Base-by-base conservation (phyloP, 2,329 filamentous ascomycete species). In the Gliomastix tumulicola region DNA sequence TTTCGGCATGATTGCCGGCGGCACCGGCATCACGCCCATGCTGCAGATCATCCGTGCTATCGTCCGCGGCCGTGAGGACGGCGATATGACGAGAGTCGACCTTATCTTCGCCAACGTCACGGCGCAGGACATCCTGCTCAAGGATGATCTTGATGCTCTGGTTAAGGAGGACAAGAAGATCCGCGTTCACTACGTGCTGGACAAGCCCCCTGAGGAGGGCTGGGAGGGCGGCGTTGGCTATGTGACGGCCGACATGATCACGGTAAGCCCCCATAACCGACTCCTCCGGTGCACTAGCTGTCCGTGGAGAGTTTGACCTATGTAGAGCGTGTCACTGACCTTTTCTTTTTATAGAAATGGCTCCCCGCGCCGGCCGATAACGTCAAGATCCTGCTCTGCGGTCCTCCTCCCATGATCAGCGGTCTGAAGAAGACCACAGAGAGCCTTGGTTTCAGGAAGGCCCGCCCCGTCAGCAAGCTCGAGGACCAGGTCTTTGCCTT, bases 401-500 rank as follows among this genome's bases (percentile, higher is more conserved):
- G 92, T 38, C 92, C 92, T 40, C 92, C 92, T 39, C 92, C 92
- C 35, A 98, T 98, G 92, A 76, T 97, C 46, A 85, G 84, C 53
- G 90, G 88, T 35, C 83, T 97, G 71, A 98, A 98, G 84, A 97
- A 97, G 76, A 78, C 88, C 7, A 83, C 89, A 35, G 88, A 94
- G 66, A 74, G 78, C 44, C 74, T 97, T 16, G 92, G 92, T 40
- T 98, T 84, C 71, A 76, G 86, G 56, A 97, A 97, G 75, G 86
- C 92, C 30, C 79, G 82, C 43, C 88, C 90, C 31, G 89, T 97
- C 53, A 96, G 89, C 80, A 97, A 97, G 78, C 80, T 97, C 37
- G 85, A 90, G 59, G 92, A 98, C 62, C 92, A 97, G 65, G 87
- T 98, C 49, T 98, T 98, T 69, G 88, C 87, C 56, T 98, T 98